Percentiles rank a stretch among this genome's conserved stretches.
These are phyloP conservation scores for Mortierella sp. DNA, from an alignment of 371 early-diverging fungal genomes.

Conservation along the genomic window DNA sequence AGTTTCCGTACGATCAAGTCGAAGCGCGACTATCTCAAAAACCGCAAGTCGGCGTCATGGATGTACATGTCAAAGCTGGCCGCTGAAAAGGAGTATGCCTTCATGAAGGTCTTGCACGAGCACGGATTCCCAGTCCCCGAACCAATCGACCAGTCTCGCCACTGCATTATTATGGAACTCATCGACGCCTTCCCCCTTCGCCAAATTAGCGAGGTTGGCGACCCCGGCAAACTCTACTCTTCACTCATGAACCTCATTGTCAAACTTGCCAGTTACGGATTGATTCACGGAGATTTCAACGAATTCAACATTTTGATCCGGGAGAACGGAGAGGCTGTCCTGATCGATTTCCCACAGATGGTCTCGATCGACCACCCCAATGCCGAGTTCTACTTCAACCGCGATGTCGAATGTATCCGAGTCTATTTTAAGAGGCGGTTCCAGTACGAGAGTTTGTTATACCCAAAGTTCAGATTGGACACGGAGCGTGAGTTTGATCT, in stretches of 20 bases:
- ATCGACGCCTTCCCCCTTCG: constrained; percentile 96
- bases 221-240: constrained; percentile 95
- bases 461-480: constrained; percentile 91
- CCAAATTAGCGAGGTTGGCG: constrained; percentile 86
- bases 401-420: constrained; percentile 99
- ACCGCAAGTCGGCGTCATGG: constrained; percentile 96
- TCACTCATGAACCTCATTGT: constrained; percentile 96
- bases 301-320: constrained; percentile 99
- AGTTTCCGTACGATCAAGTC: constrained; percentile 99
- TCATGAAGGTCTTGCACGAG: constrained; percentile 92
- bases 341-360: constrained; percentile 99
- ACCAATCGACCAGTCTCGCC: constrained; percentile 95
- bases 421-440: constrained; percentile 93
- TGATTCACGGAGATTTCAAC: constrained; percentile 99
- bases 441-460: constrained; percentile 90
- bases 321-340: constrained; percentile 84
- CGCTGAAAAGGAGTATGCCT: constrained; percentile 97
- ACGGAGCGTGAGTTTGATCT: constrained; percentile 88
- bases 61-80: constrained; percentile 98
- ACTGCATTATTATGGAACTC: constrained; percentile 98
- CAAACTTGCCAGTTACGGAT: constrained; percentile 94
- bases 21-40: constrained; percentile 96
- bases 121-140: constrained; percentile 97
- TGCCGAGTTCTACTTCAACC: constrained; percentile 96
- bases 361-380: constrained; percentile 95